These are phyloP conservation scores for Ormosia emarginata DNA, from an alignment of 306 rosid genomes.

Conservation along the genomic window DNA sequence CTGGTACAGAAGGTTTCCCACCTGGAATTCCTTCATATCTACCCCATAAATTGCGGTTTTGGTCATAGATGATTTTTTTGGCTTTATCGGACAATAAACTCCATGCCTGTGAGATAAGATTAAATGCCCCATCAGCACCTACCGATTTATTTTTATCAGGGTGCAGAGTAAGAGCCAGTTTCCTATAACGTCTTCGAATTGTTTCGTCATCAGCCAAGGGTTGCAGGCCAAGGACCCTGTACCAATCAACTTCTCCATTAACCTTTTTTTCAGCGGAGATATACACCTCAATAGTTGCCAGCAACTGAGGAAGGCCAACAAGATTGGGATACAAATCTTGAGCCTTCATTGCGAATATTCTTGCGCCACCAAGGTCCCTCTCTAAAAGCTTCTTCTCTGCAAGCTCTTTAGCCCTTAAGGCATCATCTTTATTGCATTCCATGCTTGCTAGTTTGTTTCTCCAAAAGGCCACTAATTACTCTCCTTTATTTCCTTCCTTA, in stretches of 20 bases:
- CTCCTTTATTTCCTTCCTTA: slow-evolving; percentile 26
- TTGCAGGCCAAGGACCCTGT: slow-evolving; percentile 65
- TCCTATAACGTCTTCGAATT: slow-evolving; percentile 54
- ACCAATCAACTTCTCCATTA: slow-evolving; percentile 62
- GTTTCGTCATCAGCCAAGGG: slow-evolving; percentile 55
- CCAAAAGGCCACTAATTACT: slow-evolving; percentile 10
- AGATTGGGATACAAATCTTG: slow-evolving; percentile 50
- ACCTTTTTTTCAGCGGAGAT: slow-evolving; percentile 51
- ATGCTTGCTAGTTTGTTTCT: slow-evolving; percentile 37
- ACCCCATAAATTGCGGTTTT: slow-evolving; percentile 24
- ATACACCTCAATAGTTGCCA: slow-evolving; percentile 62
- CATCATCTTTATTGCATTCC: slow-evolving; percentile 61
- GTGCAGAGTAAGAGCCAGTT: slow-evolving; percentile 57
- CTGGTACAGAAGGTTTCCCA: slow-evolving; percentile 26
- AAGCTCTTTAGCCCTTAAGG: slow-evolving; percentile 53
- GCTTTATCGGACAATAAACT: slow-evolving; percentile 51
- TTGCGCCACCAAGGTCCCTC: slow-evolving; percentile 50
- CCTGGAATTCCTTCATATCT: slow-evolving; percentile 12
- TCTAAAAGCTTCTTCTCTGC: slow-evolving; percentile 61
- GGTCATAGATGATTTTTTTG: slow-evolving; percentile 42
- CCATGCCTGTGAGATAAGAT: slow-evolving; percentile 67
- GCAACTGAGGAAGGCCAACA: slow-evolving; percentile 58
- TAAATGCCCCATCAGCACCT: slow-evolving; percentile 82
- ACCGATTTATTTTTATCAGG: slow-evolving; percentile 81
- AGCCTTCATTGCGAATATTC: slow-evolving; percentile 61